These are phyloP conservation scores for Plasmodium cynomolgi DNA, from an alignment of 169 alveolate genomes.

Conservation along the genomic window DNA sequence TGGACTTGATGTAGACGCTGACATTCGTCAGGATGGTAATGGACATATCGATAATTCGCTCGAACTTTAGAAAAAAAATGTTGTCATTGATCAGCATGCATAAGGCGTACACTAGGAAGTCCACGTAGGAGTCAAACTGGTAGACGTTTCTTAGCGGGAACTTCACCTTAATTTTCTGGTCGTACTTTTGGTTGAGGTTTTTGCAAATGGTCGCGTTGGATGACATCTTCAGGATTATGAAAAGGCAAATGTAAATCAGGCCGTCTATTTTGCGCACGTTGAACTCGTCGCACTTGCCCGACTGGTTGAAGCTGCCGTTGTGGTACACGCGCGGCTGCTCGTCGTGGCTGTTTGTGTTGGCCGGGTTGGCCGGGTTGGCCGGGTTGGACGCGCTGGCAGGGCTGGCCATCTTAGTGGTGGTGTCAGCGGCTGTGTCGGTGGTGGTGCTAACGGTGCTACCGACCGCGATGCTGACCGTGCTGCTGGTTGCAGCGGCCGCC, in stretches of 20 bases:
- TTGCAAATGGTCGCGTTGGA: conserved; percentile 50
- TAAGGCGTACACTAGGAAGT: conserved; percentile 43
- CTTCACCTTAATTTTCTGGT: conserved; percentile 50
- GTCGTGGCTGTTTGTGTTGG: neutral
- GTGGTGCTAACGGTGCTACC: neutral
- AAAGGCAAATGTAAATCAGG: conserved; percentile 54
- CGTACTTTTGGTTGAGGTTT: conserved; percentile 58
- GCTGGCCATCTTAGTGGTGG: neutral
- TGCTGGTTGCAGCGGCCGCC: no score
- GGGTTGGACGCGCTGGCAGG: no score
- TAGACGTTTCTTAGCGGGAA: conserved; percentile 20
- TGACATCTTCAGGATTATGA: conserved; percentile 55
- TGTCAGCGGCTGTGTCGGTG: neutral
- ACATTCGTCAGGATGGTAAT: conserved; percentile 67
- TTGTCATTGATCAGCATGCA: conserved; percentile 45
- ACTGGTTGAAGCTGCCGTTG: conserved; percentile 28
- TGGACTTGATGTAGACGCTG: conserved; percentile 68
- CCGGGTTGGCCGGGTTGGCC: neutral
- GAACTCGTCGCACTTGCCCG: conserved; percentile 47
- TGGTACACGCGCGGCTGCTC: conserved; percentile 14
- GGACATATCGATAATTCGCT: conserved; percentile 68
- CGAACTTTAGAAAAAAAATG: conserved; percentile 60
- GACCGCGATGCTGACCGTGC: no score
- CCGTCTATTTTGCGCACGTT: conserved; percentile 69
- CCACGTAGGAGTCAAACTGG: conserved; percentile 58